These are phyloP conservation scores for Zopfia rhizophila DNA, from an alignment of 2,329 filamentous ascomycete species.

Conservation along the genomic window DNA sequence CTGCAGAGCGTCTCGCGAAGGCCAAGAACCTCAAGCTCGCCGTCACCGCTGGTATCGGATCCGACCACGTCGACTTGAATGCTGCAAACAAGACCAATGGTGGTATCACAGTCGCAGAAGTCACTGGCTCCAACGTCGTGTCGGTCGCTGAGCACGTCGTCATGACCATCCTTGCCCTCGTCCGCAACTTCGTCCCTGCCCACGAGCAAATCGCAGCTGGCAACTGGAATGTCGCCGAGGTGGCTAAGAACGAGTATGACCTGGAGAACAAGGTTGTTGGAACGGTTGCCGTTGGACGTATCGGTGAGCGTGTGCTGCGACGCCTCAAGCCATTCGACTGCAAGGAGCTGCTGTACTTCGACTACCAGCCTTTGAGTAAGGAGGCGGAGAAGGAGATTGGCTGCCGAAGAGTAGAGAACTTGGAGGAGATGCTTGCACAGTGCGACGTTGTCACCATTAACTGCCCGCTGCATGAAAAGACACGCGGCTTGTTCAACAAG, in stretches of 20 bases:
- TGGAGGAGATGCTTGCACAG: slow-evolving; percentile 94
- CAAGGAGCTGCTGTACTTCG: slow-evolving; percentile 99
- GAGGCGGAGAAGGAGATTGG: slow-evolving; percentile 96
- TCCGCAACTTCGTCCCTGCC: slow-evolving; percentile 98
- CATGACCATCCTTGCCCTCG: slow-evolving; percentile 96
- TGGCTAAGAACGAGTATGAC: slow-evolving; percentile 98
- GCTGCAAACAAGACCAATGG: slow-evolving; percentile 98
- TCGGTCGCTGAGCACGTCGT: slow-evolving; percentile 98
- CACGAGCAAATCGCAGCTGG: slow-evolving; percentile 91
- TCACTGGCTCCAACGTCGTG: slow-evolving; percentile 97
- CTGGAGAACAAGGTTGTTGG: slow-evolving; percentile 97
- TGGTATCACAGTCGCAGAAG: slow-evolving; percentile 95
- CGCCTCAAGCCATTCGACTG: slow-evolving; percentile 98
- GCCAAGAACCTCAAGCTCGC: slow-evolving; percentile 99
- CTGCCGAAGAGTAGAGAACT: slow-evolving; percentile 83
- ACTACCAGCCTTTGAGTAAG: slow-evolving; percentile 92
- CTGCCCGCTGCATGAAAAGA: slow-evolving; percentile 99
- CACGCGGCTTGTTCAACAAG: slow-evolving; percentile 96
- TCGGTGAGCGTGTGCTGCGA: slow-evolving; percentile 96
- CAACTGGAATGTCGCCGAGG: slow-evolving; percentile 94
- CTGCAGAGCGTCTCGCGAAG: slow-evolving; percentile 92
- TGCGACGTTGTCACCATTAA: slow-evolving; percentile 99
- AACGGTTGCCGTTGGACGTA: slow-evolving; percentile 96
- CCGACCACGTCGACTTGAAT: slow-evolving; percentile 97
- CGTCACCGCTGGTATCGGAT: slow-evolving; percentile 96